Base-by-base conservation (phyloP, 257 asterid genomes). In the Galeopsis tetrahit region DNA sequence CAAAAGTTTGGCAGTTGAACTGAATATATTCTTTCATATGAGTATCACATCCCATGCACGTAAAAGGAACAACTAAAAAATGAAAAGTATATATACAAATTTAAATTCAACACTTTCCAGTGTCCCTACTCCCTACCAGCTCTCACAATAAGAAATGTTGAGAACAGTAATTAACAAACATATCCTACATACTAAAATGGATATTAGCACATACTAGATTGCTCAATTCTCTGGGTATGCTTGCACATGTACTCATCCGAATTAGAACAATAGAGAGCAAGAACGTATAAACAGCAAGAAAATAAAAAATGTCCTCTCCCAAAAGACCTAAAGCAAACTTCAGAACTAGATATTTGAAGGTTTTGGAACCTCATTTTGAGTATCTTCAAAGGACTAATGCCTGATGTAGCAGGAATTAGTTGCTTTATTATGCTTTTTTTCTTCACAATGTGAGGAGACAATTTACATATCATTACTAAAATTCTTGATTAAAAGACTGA, bases 1-100 rank as follows among this genome's bases (percentile, higher is more conserved):
- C 68, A 75, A 74, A 72, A 78, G 8, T 55, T 17, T 42, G 62
- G 77, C 49, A 34, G 49, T 53, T 46, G 33, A 51, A 43, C 11
- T 56, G 10, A 38, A 53, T 21, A 62, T 6, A 57, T 36, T 51
- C 38, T 46, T 21, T 28, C 55, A 51, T 61, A 56, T 34, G 48
- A 66, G 36, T 10, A 33, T 35, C 10, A 3, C 46, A 9, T 7
- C 43, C 10, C 39, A 34, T 14, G 10, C 15, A 14, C 48, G 36
- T 44, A 28, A 42, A 31, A 10, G 6, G 52, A 11, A 11, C 39
- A 42, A 53, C 14, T 44, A 10, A 32, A 55, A 63, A 65, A 4
- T 34, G 6, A 75, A 31, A 10, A 21, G 13, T 21, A 2, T 2
- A 14, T 5, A 13, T 10, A 58, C 10, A 10, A 7, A 14, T 38